Conservation (phyloP, 2,329 filamentous ascomycete genomes). For the Paracorniculantispora psalliotae region DNA sequence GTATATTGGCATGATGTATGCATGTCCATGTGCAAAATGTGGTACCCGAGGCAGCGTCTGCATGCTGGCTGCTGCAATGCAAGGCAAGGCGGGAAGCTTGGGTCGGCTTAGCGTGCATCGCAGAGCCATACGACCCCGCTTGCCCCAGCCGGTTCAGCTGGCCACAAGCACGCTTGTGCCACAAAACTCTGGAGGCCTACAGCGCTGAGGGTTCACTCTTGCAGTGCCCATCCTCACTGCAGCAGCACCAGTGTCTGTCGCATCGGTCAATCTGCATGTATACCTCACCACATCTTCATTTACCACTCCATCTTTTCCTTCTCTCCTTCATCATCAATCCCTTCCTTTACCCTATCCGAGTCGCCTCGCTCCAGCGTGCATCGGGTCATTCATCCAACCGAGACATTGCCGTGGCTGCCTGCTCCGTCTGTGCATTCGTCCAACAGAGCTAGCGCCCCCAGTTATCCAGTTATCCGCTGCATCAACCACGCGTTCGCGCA, state of each 20-base stretch:
- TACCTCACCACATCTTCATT: not conserved
- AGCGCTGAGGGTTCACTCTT: not conserved
- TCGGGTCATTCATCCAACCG: constrained; percentile 9
- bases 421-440: not conserved
- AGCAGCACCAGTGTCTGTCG: not conserved
- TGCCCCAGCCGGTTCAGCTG: constrained; percentile 48
- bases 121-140: constrained; percentile 12
- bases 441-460: not conserved
- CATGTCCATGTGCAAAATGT: not conserved
- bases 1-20: not conserved
- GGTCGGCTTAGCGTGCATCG: constrained; percentile 4
- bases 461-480: not conserved
- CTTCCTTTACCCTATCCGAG: not conserved
- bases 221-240: constrained; percentile 3
- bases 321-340: not conserved
- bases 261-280: not conserved
- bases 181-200: constrained; percentile 1
- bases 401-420: constrained; percentile 1
- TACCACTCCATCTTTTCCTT: no score
- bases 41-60: constrained; percentile 3
- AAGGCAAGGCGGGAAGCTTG: not conserved
- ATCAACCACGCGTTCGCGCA: constrained; percentile 3
- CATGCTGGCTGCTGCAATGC: not conserved
- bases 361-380: not conserved
- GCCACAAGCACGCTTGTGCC: constrained; percentile 42